Base-by-base conservation (phyloP, 78 protist genomes). In the Capsaspora owczarzaki region DNA sequence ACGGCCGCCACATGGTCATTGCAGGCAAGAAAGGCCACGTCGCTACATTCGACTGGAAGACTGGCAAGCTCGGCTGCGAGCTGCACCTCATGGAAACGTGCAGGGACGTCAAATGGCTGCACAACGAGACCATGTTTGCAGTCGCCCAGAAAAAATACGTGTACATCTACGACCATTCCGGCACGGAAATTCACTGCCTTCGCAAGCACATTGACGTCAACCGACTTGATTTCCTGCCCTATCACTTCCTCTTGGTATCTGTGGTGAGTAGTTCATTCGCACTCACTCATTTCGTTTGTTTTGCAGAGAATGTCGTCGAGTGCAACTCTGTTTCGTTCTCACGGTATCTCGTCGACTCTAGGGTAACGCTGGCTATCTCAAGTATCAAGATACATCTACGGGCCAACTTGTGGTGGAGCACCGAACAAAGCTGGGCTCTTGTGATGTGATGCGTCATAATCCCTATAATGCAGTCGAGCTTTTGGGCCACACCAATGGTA, bases 21-120 rank as follows among this genome's bases (percentile, higher is more conserved):
- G 97, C 94, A 19, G 99, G 99, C 1, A 71, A 49, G 27, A 77
- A 76, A 40, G 99, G 99, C 38, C 98, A 97, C 79, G 33, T 95
- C 23, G 89, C 97, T 16, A 42, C 85, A 8, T 27, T 86, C 10
- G 91, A 94, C 43, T 96, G 99, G 98, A 27, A 40, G 49, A 16
- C 76, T 22, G 79, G 82, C 68, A 43, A 46, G 37, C 82, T 93
- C 44, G 19, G 76, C 42, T 69, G 61, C 40, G 99, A 97, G 76
- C 22, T 91, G 20, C 87, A 93, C 31, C 61, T 95, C 2, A 25
- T 37, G 31, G 92, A 96, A 74, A 76, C 89, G 19, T 78, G 91
- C 72, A 40, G 89, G 4, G 98, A 94, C 63, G 90, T 93, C 20
- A 31, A 61, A 79, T 89, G 61, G 19, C 86, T 96, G 77, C 93